Evolutionary conservation across 2,329 filamentous ascomycete species (phyloP), one percentile per base, ranked within the genome.

Genomic region (Neoscytalidium dimidiatum): DNA sequence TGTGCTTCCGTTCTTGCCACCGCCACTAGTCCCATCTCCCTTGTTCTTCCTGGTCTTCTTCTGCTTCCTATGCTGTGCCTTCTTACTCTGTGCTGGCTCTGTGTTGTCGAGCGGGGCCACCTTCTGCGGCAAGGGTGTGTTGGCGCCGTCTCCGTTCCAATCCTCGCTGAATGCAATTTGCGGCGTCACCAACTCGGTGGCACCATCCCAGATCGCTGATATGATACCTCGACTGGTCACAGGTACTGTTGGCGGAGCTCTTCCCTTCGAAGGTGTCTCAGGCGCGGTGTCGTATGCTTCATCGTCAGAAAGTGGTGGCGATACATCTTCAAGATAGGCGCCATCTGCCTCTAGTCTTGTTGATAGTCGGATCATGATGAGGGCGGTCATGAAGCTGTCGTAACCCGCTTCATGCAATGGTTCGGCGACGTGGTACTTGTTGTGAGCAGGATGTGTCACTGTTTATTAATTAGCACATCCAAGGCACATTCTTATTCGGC

Each of bases 321-420:
- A 38, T 17, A 26, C 41, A 9, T 58, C 64, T 8, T 72, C 71
- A 28, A 74, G 67, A 67, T 74, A 75, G n/a, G 69, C 73, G 29
- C 74, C 64, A 8, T 78, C 77, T 9, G 74, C 73, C 66, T 82
- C 79, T 3, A 87, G 75, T 68, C 84, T 84, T 1, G 82, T 78
- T 8, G 84, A 82, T 3, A 89, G 77, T 62, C 83, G 82, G 60
- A 88, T 79, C 68, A 87, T 84, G 28, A 88, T 79, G 64, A 83
- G 82, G 2, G 86, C 87, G 0, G 87, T 87, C 23, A 88, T 77
- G 66, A 85, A 81, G 72, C 85, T 88, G 71, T 89, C 87, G 68
- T 85, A 89, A 7, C 87, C 87, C 17, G 87, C 87, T 75, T 89
- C 87, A 65, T 89, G 87, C 65, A 82, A 78, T 66, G 79, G 77